These are phyloP conservation scores for Irineochytrium annulatum DNA, from an alignment of 192 early-diverging fungal genomes.

Conservation along the genomic window DNA sequence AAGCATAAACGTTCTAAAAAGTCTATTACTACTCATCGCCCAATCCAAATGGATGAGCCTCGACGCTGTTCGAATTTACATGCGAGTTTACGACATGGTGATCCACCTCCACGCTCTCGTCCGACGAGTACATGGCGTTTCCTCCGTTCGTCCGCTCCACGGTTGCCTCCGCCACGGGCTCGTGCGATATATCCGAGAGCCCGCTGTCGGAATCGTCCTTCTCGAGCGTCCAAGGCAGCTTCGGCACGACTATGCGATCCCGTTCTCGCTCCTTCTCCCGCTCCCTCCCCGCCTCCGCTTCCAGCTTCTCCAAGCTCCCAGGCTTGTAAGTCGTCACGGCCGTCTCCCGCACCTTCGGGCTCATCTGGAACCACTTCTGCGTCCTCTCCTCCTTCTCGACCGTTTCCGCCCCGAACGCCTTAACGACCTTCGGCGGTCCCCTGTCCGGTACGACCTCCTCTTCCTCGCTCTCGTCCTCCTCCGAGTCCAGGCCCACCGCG, in stretches of 20 bases:
- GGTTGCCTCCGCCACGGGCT: not conserved
- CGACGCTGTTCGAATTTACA: not conserved
- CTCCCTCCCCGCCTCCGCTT: not conserved
- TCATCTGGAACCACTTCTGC: conserved; percentile 1
- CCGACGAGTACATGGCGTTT: not conserved
- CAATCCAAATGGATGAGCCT: conserved; percentile 3
- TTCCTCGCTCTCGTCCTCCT: not conserved
- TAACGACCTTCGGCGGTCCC: conserved; percentile 2
- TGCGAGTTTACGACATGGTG: not conserved
- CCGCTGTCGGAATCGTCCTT: not conserved
- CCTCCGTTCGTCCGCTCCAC: not conserved
- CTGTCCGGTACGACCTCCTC: not conserved
- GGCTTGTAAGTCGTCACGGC: not conserved
- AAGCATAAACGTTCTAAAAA: not conserved
- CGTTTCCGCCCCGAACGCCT: not conserved
- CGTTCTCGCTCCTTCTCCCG: too few species aligned
- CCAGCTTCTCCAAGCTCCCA: not conserved
- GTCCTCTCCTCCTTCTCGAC: not conserved
- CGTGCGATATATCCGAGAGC: not conserved
- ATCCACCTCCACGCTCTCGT: not conserved
- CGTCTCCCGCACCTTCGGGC: not conserved
- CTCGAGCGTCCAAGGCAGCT: not conserved
- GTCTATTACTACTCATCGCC: not conserved
- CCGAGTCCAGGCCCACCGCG: not conserved
- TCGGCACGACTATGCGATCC: too few species aligned